These are phyloP conservation scores for Samsoniella hepiali DNA, from an alignment of 2,329 filamentous ascomycete species.

Conservation along the genomic window DNA sequence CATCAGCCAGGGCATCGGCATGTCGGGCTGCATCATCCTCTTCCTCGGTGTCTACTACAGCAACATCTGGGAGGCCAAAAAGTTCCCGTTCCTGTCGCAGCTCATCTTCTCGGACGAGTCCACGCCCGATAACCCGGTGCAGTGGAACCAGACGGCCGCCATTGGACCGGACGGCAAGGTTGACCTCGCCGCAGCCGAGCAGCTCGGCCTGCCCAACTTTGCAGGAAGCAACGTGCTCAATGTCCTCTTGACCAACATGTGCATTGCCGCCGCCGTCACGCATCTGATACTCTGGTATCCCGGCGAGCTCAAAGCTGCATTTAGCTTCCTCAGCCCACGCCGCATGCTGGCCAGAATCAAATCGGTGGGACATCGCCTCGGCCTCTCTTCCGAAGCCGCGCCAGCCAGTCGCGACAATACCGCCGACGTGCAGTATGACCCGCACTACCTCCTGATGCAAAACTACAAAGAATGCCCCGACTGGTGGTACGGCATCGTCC, in stretches of 20 bases:
- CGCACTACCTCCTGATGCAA: constrained; percentile 41
- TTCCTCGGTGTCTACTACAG: constrained; percentile 33
- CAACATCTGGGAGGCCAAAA: constrained; percentile 22
- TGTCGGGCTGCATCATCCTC: constrained; percentile 34
- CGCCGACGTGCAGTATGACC: constrained; percentile 30
- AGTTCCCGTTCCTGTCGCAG: constrained; percentile 30
- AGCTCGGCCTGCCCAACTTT: constrained; percentile 40
- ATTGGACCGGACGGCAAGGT: constrained; percentile 31
- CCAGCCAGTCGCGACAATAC: constrained; percentile 12
- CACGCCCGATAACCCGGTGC: constrained; percentile 33
- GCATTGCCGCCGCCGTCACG: constrained; percentile 43
- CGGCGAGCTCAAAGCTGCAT: constrained; percentile 24
- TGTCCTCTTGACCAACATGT: constrained; percentile 44
- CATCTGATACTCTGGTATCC: constrained; percentile 27
- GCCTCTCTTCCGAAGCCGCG: background rate
- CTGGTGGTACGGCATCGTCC: constrained; percentile 40
- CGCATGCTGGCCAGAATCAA: background rate
- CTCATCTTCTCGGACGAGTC: constrained; percentile 37
- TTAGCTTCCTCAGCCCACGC: constrained; percentile 17
- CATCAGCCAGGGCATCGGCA: constrained; percentile 38
- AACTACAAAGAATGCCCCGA: constrained; percentile 40
- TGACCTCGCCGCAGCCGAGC: constrained; percentile 29
- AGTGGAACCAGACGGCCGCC: constrained; percentile 43
- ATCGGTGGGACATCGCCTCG: background rate
- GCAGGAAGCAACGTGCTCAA: constrained; percentile 38